Conservation (phyloP, 345 rosid genomes). For the Diplotaxis tenuifolia region DNA sequence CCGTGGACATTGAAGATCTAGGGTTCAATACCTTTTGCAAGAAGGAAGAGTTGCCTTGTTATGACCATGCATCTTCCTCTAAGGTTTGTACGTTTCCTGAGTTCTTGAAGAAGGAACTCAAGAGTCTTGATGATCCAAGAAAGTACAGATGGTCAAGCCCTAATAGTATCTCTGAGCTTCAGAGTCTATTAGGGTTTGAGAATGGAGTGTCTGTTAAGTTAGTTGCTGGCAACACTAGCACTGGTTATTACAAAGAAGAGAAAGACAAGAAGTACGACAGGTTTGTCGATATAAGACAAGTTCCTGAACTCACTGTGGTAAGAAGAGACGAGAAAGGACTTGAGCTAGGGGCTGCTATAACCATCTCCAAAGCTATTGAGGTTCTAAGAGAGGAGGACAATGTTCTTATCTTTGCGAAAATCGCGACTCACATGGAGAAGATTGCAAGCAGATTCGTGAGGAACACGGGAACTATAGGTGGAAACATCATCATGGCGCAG, state of each 20-base stretch:
- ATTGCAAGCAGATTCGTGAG: constrained; percentile 58
- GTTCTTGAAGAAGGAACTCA: constrained; percentile 55
- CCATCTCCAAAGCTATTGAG: constrained; percentile 68
- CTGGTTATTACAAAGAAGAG: constrained; percentile 74
- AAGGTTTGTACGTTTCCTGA: constrained; percentile 51
- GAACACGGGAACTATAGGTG: constrained; percentile 74
- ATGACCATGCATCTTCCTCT: constrained; percentile 33
- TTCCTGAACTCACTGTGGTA: constrained; percentile 57
- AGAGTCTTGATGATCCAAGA: constrained; percentile 46
- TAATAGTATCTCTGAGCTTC: constrained; percentile 51
- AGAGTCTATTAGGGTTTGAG: constrained; percentile 37
- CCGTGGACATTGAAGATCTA: constrained; percentile 87
- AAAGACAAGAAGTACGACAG: constrained; percentile 35
- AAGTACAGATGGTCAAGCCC: constrained; percentile 56
- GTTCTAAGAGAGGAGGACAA: constrained; percentile 44
- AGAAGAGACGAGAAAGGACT: constrained; percentile 51
- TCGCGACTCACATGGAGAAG: constrained; percentile 74
- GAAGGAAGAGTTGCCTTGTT: constrained; percentile 65
- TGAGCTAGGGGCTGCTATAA: constrained; percentile 72
- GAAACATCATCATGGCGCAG: constrained; percentile 85
- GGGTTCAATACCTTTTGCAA: constrained; percentile 75
- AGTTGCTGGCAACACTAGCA: constrained; percentile 74
- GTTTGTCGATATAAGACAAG: constrained; percentile 59
- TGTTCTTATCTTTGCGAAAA: constrained; percentile 31
- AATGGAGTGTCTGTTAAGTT: constrained; percentile 43